phyloP scores from a whole-genome alignment of 2,329 filamentous ascomycete genomes.

The Colletotrichum sublineola region DNA sequence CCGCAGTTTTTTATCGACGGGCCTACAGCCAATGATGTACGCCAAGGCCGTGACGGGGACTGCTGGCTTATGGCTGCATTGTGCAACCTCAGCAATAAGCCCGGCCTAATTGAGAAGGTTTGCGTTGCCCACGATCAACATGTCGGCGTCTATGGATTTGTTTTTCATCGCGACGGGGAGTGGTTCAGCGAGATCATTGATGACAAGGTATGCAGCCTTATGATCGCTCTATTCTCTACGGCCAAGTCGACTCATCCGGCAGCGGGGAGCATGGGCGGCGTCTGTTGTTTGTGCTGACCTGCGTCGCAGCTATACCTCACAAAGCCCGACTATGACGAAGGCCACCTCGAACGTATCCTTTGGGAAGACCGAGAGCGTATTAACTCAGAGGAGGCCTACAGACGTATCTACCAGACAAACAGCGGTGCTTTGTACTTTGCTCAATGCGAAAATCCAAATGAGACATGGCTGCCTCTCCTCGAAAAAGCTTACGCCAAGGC shows the following conservation, averaged over 20 bases:
- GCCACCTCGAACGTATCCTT: slow-evolving; percentile 60
- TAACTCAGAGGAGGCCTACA: slow-evolving; percentile 71
- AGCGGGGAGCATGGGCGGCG: background rate
- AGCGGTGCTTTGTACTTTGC: slow-evolving; percentile 83
- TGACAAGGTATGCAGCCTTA: slow-evolving; percentile 57
- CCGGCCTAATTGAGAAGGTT: slow-evolving; percentile 77
- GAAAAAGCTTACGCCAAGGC: slow-evolving; percentile 88
- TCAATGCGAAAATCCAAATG: slow-evolving; percentile 79
- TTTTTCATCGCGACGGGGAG: slow-evolving; percentile 84
- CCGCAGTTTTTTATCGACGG: slow-evolving; percentile 84
- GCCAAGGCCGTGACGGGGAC: slow-evolving; percentile 83
- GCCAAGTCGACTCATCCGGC: background rate
- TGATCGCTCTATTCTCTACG: background rate
- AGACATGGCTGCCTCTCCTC: slow-evolving; percentile 84
- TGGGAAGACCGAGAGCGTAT: slow-evolving; percentile 62
- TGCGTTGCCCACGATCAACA: slow-evolving; percentile 80
- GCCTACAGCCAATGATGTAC: slow-evolving; percentile 81
- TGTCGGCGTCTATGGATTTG: slow-evolving; percentile 87
- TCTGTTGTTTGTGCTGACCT: background rate
- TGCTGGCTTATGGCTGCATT: slow-evolving; percentile 90
- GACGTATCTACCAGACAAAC: slow-evolving; percentile 78
- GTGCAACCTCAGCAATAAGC: slow-evolving; percentile 81
- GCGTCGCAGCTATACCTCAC: slow-evolving; percentile 62
- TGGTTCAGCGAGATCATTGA: slow-evolving; percentile 74
- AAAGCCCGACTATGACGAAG: slow-evolving; percentile 73